phyloP scores from a whole-genome alignment of 1,139 yeast species.

The Tardiomyces depauwii region DNA sequence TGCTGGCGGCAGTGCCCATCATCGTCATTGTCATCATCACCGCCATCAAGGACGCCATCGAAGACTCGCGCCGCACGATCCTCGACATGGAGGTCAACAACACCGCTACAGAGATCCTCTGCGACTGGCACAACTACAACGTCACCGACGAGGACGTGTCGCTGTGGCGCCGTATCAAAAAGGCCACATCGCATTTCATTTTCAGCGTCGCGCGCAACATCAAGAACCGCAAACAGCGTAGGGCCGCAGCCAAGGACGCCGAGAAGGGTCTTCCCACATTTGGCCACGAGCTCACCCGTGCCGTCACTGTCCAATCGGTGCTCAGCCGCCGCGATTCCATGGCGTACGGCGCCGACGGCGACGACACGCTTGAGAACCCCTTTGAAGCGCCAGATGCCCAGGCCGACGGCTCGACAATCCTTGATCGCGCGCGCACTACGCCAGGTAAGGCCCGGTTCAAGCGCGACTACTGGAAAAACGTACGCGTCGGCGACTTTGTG shows the following conservation, averaged over 20 bases:
- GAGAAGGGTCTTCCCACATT: background rate
- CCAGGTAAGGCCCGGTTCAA: slow-evolving; percentile 41
- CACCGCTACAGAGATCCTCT: slow-evolving; percentile 66
- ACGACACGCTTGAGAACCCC: slow-evolving; percentile 4
- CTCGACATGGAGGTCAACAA: slow-evolving; percentile 82
- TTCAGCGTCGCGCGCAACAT: slow-evolving; percentile 8
- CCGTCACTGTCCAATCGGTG: slow-evolving; percentile 6
- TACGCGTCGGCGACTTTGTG: slow-evolving; percentile 80
- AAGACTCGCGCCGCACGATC: slow-evolving; percentile 76
- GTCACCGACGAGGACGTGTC: slow-evolving; percentile 58
- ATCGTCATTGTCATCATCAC: slow-evolving; percentile 84
- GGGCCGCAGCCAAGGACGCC: background rate
- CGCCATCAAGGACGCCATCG: slow-evolving; percentile 87
- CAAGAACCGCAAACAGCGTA: slow-evolving; percentile 5
- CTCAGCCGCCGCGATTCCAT: background rate
- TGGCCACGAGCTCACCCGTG: slow-evolving; percentile 10
- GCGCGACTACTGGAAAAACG: slow-evolving; percentile 77
- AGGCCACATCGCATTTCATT: slow-evolving; percentile 28
- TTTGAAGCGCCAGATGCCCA: slow-evolving; percentile 5
- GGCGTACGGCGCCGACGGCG: slow-evolving; percentile 2
- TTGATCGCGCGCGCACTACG: slow-evolving; percentile 23
- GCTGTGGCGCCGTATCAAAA: slow-evolving; percentile 58
- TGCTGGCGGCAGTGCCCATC: slow-evolving; percentile 84
- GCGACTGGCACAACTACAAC: slow-evolving; percentile 63
- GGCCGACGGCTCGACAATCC: slow-evolving; percentile 15